A percentile compares a stretch with the other conserved stretches of the same genome.
Conservation (phyloP, 352 stramenopile species). For the Phytophthora ramorum region DNA sequence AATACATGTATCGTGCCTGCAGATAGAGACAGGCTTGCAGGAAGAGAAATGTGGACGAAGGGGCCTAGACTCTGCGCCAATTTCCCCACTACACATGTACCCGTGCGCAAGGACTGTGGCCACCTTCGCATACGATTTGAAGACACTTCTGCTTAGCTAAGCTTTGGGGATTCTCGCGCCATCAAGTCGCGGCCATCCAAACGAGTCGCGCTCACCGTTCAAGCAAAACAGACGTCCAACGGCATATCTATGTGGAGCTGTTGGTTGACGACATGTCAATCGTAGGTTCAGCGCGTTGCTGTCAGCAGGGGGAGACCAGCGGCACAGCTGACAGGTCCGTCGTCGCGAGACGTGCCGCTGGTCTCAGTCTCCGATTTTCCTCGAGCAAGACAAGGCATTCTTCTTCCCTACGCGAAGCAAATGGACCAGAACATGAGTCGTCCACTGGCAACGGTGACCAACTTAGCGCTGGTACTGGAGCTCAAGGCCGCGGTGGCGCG, state of each 20-base stretch:
- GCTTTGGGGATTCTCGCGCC: background rate
- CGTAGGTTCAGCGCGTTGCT: slow-evolving; percentile 17
- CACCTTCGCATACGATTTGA: no score
- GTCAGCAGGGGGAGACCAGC: slow-evolving; percentile 15
- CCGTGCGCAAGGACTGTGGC: no score
- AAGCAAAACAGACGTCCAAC: slow-evolving; percentile 12
- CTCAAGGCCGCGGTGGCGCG: slow-evolving; percentile 31
- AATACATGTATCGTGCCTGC: no score
- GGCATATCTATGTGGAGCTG: slow-evolving; percentile 14
- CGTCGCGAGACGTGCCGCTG: slow-evolving; percentile 1
- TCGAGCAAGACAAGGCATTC: background rate
- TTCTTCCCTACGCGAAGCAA: background rate
- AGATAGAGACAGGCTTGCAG: no score
- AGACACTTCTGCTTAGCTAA: no score
- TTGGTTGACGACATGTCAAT: slow-evolving; percentile 21
- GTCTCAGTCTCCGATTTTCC: slow-evolving; percentile 16
- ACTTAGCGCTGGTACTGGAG: slow-evolving; percentile 37
- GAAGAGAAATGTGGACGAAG: no score
- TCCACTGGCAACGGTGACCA: slow-evolving; percentile 23
- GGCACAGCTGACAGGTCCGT: slow-evolving; percentile 15
- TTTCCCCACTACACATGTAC: no score
- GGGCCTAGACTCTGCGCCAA: no score
- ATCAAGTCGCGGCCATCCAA: background rate
- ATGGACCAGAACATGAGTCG: slow-evolving; percentile 24
- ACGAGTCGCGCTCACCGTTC: background rate